Evolutionary conservation across 1,139 yeast genomes (phyloP).

Genomic region (Yamadazyma diospyri): DNA sequence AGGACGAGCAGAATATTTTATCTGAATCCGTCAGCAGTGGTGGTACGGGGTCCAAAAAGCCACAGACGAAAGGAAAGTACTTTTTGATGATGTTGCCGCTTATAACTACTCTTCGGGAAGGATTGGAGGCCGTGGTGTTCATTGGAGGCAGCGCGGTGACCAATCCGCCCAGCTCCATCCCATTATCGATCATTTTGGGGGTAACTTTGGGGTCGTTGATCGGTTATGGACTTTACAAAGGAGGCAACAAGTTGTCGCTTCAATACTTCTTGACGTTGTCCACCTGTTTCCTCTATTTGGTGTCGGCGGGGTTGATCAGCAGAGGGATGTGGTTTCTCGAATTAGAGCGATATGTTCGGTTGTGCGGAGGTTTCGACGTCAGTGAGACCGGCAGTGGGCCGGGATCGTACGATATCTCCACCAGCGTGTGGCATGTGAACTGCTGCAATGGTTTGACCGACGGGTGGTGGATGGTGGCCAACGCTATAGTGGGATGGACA

Average conservation of each 20-base stretch:
- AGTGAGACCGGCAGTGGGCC: constrained; percentile 91
- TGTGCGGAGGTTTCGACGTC: constrained; percentile 80
- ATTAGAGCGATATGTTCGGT: constrained; percentile 58
- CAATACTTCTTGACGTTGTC: constrained; percentile 39
- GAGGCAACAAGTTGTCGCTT: constrained; percentile 40
- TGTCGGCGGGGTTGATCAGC: constrained; percentile 44
- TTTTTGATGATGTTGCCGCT: constrained; percentile 41
- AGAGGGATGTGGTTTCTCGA: constrained; percentile 90
- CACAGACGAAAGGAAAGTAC: constrained; percentile 19
- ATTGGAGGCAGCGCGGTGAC: constrained; percentile 47
- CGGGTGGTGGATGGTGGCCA: constrained; percentile 91
- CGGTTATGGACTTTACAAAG: constrained; percentile 40
- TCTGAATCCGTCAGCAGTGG: constrained; percentile 1
- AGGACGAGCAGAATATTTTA: not conserved
- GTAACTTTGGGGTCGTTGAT: constrained; percentile 31
- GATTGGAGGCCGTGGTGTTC: constrained; percentile 47
- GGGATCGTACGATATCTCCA: constrained; percentile 82
- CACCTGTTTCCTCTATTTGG: constrained; percentile 42
- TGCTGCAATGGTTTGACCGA: constrained; percentile 91
- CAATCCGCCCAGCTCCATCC: constrained; percentile 37
- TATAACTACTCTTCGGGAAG: constrained; percentile 45
- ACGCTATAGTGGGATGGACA: constrained; percentile 94
- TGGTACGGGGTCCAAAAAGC: too few species aligned
- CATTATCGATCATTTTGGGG: constrained; percentile 37
- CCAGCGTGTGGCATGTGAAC: constrained; percentile 91